A percentile compares a stretch with the other conserved stretches of the same genome.
Evolutionary conservation across 768 basidiomycete genomes (phyloP).

Genomic region (Agaricus sinodeliciosus): DNA sequence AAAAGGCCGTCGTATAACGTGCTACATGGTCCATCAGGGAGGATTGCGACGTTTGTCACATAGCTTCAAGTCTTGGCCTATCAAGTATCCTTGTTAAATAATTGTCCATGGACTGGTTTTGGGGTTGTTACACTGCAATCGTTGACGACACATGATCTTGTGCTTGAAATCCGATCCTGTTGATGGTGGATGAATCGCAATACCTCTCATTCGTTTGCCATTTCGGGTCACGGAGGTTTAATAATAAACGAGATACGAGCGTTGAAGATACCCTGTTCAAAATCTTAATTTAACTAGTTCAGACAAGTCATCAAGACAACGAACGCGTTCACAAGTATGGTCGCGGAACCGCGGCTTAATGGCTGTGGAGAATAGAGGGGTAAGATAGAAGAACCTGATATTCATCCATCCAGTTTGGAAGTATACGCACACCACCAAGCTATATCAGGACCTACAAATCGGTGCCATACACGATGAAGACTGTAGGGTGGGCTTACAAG

Average conservation of each 20-base stretch:
- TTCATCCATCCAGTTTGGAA: not conserved
- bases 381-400: not conserved
- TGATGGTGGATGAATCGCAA: not conserved
- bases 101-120: too few species aligned
- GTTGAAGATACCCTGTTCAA: not conserved
- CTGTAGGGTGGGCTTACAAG: constrained; percentile 5
- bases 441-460: not conserved
- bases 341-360: constrained; percentile 16
- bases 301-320: not conserved
- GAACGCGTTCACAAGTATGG: constrained; percentile 23
- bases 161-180: not conserved
- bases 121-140: too few species aligned
- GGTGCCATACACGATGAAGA: not conserved
- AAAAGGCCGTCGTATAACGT: too few species aligned
- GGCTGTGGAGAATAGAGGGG: constrained; percentile 10
- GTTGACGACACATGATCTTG: not conserved
- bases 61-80: too few species aligned
- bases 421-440: not conserved
- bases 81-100: too few species aligned
- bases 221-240: not conserved
- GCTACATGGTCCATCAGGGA: too few species aligned
- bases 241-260: not conserved
- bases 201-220: not conserved
- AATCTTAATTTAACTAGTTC: not conserved
- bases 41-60: too few species aligned